Evolutionary conservation across 805 yeast genomes (phyloP), one percentile per base, ranked within the genome.

Genomic region (Candida corydali): DNA sequence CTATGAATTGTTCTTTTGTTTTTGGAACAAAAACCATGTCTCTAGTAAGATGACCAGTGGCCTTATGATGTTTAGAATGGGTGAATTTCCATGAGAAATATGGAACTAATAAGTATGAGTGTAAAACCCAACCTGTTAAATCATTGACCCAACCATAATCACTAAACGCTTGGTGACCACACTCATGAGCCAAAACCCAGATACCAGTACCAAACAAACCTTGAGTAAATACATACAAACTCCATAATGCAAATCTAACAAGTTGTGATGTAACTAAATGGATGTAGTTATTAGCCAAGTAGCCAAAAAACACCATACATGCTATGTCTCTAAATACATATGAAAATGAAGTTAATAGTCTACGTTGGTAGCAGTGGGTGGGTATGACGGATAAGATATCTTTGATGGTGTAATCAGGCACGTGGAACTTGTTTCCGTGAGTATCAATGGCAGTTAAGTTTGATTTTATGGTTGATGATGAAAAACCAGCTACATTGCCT

Each of bases 111-210:
- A 84, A 65, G 54, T 75, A 77, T 14, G 91, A 82, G 65, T 86
- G 95, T 44, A 86, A 65, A 26, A 82, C 57, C 94, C 94, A 86
- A 31, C 95, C 95, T 30, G 81, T 82, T 26, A 76, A 61, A 60
- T 86, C 91, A 60, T 86, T 85, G 45, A 84, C 78, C 65, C 70
- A 61, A 26, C 78, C 78, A 54, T 78, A 80, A 51, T 82, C 85
- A 26, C 82, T 72, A 61, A 86, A 86, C 16, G 95, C 95, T 49
- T 78, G 82, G 59, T 86, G 95, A 42, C 95, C 95, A 69, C 95
- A 86, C 62, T 86, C 95, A 61, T 86, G 95, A 36, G 94, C 93
- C 64, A 86, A 55, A 34, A 86, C 82, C 95, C 95, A 86, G 33
- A 81, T 37, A 32, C 95, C 95, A 20, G 88, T 80, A 40, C 80